Evolutionary conservation across 805 yeast genomes (phyloP), one percentile per base, ranked within the genome.

Genomic region (Metschnikowia kunwiensis): DNA sequence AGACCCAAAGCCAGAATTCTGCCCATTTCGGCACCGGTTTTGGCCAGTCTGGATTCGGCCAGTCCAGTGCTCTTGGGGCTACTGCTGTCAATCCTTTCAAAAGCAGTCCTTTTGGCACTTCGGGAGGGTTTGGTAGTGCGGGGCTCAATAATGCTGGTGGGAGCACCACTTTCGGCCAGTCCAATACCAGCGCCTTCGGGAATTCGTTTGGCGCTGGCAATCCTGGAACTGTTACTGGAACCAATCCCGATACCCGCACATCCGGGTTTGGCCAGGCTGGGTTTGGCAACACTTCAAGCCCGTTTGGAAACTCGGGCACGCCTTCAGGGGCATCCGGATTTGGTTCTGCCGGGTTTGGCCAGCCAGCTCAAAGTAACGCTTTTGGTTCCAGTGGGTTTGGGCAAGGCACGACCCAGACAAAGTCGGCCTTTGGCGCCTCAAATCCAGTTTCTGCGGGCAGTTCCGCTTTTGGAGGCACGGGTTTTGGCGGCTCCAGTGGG

Each of bases 211-310:
- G n/a, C n/a, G n/a, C n/a, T n/a, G n/a, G n/a, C n/a, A n/a, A n/a
- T n/a, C n/a, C n/a, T n/a, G n/a, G n/a, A n/a, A n/a, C n/a, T n/a
- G n/a, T n/a, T n/a, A n/a, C n/a, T n/a, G n/a, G n/a, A n/a, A n/a
- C n/a, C n/a, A n/a, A n/a, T n/a, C n/a, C n/a, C n/a, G n/a, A n/a
- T n/a, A n/a, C n/a, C n/a, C n/a, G n/a, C n/a, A 10, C 25, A 17
- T 28, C 42, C 5, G 43, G 42, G 9, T 47, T 45, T 35, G 52
- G 44, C n/a, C 18, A 32, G 13, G 19, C 27, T 28, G 39, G 42
- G 7, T 46, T 44, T 23, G 47, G 46, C 18, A 15, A 17, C 9
- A 24, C 44, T 7, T 24, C 40, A 17, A 27, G 15, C 14, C 38
- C 38, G 8, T 36, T 32, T 30, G 42, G 38, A 15, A 21, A 22